These are phyloP conservation scores for Acidiella bohemica DNA, from an alignment of 495 filamentous ascomycete species.

Conservation along the genomic window DNA sequence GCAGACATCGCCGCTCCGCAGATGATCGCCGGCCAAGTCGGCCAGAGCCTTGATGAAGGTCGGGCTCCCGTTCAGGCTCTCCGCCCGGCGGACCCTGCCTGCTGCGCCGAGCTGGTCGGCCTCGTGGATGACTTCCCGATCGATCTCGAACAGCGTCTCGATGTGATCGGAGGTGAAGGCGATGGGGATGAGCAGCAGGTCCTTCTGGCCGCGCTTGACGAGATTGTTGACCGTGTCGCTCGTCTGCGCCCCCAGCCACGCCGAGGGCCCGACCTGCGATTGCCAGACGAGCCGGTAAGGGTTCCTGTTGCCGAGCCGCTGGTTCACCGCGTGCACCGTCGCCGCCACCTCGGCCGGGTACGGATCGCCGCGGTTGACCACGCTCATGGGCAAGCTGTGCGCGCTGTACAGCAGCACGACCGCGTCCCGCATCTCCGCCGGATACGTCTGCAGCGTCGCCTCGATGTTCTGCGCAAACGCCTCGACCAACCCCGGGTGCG, in stretches of 20 bases:
- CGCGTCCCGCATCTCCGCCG: constrained; percentile 56
- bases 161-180: constrained; percentile 98
- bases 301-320: constrained; percentile 70
- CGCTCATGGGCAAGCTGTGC: constrained; percentile 91
- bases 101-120: constrained; percentile 52
- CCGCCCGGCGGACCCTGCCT: constrained; percentile 61
- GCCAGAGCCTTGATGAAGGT: constrained; percentile 87
- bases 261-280: constrained; percentile 87
- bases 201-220: constrained; percentile 78
- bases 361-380: constrained; percentile 89
- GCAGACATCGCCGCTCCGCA: constrained; percentile 52
- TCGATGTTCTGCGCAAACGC: constrained; percentile 87
- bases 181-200: constrained; percentile 85
- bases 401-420: constrained; percentile 89
- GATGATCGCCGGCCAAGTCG: constrained; percentile 66
- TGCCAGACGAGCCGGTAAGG: constrained; percentile 94
- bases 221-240: constrained; percentile 75
- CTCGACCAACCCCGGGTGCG: constrained; percentile 77
- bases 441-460: constrained; percentile 65
- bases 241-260: constrained; percentile 95
- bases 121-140: constrained; percentile 89
- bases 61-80: constrained; percentile 84
- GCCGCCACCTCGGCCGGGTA: constrained; percentile 95
- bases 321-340: constrained; percentile 95
- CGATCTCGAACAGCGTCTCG: constrained; percentile 90